These are phyloP conservation scores for Geranium rotundifolium DNA, from an alignment of 345 rosid genomes.

Conservation along the genomic window DNA sequence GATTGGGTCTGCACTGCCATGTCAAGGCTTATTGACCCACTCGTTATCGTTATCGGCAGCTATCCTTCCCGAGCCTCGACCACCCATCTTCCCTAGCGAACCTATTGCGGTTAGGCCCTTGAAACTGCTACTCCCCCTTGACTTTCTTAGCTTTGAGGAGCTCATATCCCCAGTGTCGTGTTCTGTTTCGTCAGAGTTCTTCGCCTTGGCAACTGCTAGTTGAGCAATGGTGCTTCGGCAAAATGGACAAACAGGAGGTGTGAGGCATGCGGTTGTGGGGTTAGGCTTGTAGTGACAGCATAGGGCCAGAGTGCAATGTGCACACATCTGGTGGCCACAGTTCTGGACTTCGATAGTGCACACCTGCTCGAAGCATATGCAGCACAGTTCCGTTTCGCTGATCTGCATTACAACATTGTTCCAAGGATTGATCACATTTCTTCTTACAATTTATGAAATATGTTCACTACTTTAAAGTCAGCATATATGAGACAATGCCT, in stretches of 20 bases:
- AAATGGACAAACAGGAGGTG: constrained; percentile 89
- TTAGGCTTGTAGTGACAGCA: constrained; percentile 97
- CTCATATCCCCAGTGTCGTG: constrained; percentile 33
- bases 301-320: constrained; percentile 11
- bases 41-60: constrained; percentile 52
- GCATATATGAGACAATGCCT: no score
- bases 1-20: no score
- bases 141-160: constrained; percentile 54
- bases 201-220: constrained; percentile 52
- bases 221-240: constrained; percentile 72
- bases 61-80: constrained; percentile 53
- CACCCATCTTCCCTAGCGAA: constrained; percentile 31
- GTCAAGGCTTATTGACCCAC: constrained; percentile 27
- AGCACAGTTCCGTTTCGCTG: constrained; percentile 73
- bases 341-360: constrained; percentile 85
- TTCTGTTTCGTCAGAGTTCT: constrained; percentile 36
- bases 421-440: not conserved
- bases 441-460: not conserved
- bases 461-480: no score
- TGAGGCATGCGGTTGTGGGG: constrained; percentile 65
- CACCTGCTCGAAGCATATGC: constrained; percentile 92
- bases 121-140: constrained; percentile 91
- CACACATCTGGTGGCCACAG: constrained; percentile 98
- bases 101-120: constrained; percentile 47
- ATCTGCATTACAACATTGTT: constrained; percentile 27